Base-by-base conservation (phyloP, 441 rosid species). In the Adansonia grandidieri region DNA sequence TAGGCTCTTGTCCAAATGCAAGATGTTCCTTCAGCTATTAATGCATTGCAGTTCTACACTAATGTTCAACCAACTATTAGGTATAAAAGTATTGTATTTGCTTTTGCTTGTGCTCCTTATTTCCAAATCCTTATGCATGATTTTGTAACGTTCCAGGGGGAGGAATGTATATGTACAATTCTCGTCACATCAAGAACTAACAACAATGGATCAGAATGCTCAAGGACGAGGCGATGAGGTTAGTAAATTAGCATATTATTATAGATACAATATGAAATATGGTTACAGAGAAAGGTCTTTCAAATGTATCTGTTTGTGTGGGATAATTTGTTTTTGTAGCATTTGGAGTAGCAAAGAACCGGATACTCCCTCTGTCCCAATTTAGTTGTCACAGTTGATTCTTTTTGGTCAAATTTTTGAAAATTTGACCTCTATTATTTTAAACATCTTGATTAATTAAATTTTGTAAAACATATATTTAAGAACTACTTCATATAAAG, bases 1-100 rank as follows among this genome's bases (percentile, higher is more conserved):
- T 84, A 96, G 99, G 98, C 99, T 83, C 98, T 96, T 76, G 89
- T 96, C 67, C 99, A 96, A 80, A 93, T 96, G 98, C 98, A 96
- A 90, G 98, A 96, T 88, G 85, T 96, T 84, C 81, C 97, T 81
- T 82, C 99, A 73, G 98, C 98, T 47, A 77, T 93, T 66, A 92
- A 72, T 84, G 99, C 99, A 47, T 73, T 96, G 84, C 96, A 96
- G 84, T 93, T 84, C 78, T 94, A 91, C 70, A 79, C 97, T 9
- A 94, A 87, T 81, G 89, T 91, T 60, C 99, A 96, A 81, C 98
- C 99, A 71, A 86, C 91, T 32, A 91, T 96, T 78, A 94, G 99
- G 99, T 90, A 82, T 65, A 50, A 51, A 73, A 42, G 40, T 78
- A 22, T 80, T 60, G n/a, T 48, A 40, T 72, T 37, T 79, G 48